Base-by-base conservation (phyloP, 768 basidiomycete species). In the Tephrocybe rancida region DNA sequence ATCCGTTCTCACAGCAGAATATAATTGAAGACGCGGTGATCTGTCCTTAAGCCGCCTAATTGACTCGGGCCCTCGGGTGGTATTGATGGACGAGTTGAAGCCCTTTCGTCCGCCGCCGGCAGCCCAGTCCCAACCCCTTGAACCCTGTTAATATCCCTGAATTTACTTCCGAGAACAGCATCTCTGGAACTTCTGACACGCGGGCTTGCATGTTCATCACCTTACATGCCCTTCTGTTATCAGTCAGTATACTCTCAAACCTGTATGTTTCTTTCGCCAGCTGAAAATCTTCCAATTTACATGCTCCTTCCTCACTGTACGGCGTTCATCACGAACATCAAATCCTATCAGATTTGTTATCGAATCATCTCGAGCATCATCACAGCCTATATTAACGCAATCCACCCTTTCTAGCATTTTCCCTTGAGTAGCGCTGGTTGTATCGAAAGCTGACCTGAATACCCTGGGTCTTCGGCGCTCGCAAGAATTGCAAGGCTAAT, bases 391-490 rank as follows among this genome's bases (percentile, higher is more conserved):
- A 52, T 32, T 39, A 47, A 43, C 52, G 52, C 52, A 48, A 25
- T 3, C n/a, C 37, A 47, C 45, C 35, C 51, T 27, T 38, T 41
- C 45, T 44, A 46, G 52, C 34, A 25, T 16, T 37, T 37, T 37
- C 30, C 6, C 30, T 32, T 32, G n/a, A n/a, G n/a, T n/a, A n/a
- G n/a, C n/a, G n/a, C n/a, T n/a, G n/a, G n/a, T n/a, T 32, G 6
- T 16, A 37, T 30, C n/a, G 37, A 47, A 42, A 13, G 53, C 46
- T 48, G 41, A 54, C 38, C 3, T 25, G 24, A 34, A 25, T 32
- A n/a, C 48, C 53, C 53, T 54, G 47, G 47, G 30, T 37, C 47
- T 5, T 54, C 53, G 53, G 53, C 37, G 22, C 35, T 16, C 10
- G 19, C 11, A 45, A 37, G 50, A 52, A 44, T 44, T 19, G 22